Evolutionary conservation across 192 early-diverging fungal species (phyloP), one percentile per base, ranked within the genome.

Genomic region (Dispira parvispora): DNA sequence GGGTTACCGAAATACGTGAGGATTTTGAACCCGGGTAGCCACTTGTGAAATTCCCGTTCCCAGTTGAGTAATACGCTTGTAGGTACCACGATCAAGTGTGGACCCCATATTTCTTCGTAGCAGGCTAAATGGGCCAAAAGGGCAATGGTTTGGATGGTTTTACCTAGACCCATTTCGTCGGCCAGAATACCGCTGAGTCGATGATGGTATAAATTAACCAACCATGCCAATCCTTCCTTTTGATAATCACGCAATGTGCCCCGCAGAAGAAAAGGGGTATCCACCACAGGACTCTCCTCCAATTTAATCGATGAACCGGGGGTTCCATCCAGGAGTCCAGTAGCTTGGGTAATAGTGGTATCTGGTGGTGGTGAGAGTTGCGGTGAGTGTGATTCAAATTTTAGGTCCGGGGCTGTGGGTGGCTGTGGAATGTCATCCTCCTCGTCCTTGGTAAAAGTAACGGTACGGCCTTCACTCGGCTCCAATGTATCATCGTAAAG

Each of bases 161-260:
- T 77, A 64, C 77, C 72, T 14, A 84, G 71, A 28, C 82, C 82
- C 82, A 84, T 84, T 58, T 84, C 82, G 54, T 84, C 82, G 0
- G 82, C 82, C 32, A 84, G 66, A 53, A 84, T 84, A 38, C 82
- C 82, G 66, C 90, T 93, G 52, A 92, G 69, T 3, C 85, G 83
- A 58, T 92, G 88, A 49, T 81, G 81, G 69, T 92, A 93, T 43
- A 96, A 72, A 58, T 79, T 83, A 16, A 85, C 87, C 27, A 96
- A 73, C 94, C 94, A 96, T 63, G 89, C 88, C 68, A 93, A 71
- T 3, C 94, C 94, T 21, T 88, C 84, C 50, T 87, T 76, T 68
- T 96, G 94, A 72, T 96, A 94, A 68, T 88, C 85, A 52, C 91
- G 81, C 67, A 96, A 78, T 23, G 65, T 73, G 27, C 84, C 84